Conservation (phyloP, 2,329 filamentous ascomycete species). For the Botryotinia calthae region DNA sequence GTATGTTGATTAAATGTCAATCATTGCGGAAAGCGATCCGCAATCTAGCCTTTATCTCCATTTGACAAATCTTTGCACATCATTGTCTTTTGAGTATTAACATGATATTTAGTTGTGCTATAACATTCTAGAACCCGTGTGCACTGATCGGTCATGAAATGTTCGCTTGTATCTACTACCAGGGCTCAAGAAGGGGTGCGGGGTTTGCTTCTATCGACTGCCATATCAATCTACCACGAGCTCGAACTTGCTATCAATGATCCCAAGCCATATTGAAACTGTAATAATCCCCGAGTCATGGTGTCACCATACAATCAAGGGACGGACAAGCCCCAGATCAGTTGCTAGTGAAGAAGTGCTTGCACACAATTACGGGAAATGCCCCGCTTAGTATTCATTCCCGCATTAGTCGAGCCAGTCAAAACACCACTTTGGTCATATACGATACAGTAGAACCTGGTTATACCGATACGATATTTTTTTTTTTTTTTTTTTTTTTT, state of each 20-base stretch:
- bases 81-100: not conserved
- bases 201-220: not conserved
- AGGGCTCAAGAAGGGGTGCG: no score
- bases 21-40: not conserved
- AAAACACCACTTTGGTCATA: not conserved
- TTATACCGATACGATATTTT: no score
- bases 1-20: not conserved
- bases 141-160: not conserved
- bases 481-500: no score
- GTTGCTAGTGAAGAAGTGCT: not conserved
- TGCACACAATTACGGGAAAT: not conserved
- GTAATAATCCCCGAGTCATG: not conserved
- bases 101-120: not conserved
- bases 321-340: not conserved
- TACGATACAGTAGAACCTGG: no score
- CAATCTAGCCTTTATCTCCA: not conserved
- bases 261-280: not conserved
- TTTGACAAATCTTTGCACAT: not conserved
- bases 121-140: not conserved
- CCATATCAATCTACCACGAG: not conserved
- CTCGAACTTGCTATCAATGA: not conserved
- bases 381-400: not conserved
- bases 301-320: not conserved
- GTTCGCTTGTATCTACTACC: not conserved
- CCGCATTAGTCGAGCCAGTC: not conserved